phyloP scores from a whole-genome alignment of 2,329 filamentous ascomycete species.

The Fusarium sp. region DNA sequence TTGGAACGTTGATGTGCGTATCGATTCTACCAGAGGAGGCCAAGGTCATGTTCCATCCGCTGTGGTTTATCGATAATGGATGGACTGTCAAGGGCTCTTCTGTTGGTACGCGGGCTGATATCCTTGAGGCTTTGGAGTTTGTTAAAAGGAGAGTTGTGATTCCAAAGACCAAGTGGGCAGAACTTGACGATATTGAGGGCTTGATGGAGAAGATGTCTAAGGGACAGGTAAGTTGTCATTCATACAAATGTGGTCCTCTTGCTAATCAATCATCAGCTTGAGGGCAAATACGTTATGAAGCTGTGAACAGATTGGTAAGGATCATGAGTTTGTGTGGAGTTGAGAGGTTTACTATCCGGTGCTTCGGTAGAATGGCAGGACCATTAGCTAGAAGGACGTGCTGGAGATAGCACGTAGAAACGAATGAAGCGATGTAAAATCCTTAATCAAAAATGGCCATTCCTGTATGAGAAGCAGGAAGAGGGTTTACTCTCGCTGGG shows the following conservation, averaged over 20 bases:
- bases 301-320: not conserved
- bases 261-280: constrained; percentile 1
- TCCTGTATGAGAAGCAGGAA: no score
- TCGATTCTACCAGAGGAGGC: constrained; percentile 48
- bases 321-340: not conserved
- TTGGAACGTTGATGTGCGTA: constrained; percentile 55
- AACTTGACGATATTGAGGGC: constrained; percentile 27
- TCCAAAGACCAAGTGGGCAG: constrained; percentile 26
- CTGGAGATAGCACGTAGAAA: no score
- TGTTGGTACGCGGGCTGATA: constrained; percentile 53
- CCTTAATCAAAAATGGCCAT: no score
- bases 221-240: constrained; percentile 21
- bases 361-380: not conserved
- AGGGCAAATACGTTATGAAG: constrained; percentile 36
- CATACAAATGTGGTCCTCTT: no score
- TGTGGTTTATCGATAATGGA: constrained; percentile 51
- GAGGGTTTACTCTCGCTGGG: no score
- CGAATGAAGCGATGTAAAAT: no score
- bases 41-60: constrained; percentile 48
- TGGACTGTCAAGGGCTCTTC: constrained; percentile 50
- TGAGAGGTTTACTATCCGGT: not conserved
- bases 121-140: constrained; percentile 55
- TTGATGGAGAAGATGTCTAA: constrained; percentile 32
- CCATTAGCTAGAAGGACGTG: not conserved
- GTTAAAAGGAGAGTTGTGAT: constrained; percentile 42